Evolutionary conservation across 2,329 filamentous ascomycete genomes (phyloP).

Genomic region (Eutypa lata): DNA sequence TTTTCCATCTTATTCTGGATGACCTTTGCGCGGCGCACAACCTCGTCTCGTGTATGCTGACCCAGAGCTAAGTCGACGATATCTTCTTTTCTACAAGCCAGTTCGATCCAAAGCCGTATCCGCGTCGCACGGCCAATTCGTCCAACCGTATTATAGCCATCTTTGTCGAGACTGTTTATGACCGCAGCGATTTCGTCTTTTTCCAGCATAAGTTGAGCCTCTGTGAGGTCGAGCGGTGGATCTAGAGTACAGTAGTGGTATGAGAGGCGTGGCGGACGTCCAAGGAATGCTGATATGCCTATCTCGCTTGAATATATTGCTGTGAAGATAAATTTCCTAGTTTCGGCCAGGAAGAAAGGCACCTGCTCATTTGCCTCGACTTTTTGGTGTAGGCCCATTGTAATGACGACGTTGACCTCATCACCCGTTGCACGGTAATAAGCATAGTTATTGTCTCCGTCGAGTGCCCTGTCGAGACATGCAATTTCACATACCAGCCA

Average conservation of each 20-base stretch:
- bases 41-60: constrained; percentile 28
- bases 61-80: constrained; percentile 31
- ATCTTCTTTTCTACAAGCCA: constrained; percentile 28
- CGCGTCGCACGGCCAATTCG: constrained; percentile 21
- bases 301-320: constrained; percentile 27
- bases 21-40: constrained; percentile 19
- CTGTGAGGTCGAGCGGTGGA: constrained; percentile 26
- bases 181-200: constrained; percentile 23
- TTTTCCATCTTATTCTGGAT: constrained; percentile 19
- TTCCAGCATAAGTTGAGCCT: constrained; percentile 21
- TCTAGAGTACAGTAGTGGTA: constrained; percentile 30
- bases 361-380: constrained; percentile 23
- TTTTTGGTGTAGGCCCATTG: constrained; percentile 31
- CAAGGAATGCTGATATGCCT: constrained; percentile 27
- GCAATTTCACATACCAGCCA: constrained; percentile 29
- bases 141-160: constrained; percentile 24
- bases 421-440: constrained; percentile 29
- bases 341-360: constrained; percentile 30
- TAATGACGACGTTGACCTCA: constrained; percentile 23
- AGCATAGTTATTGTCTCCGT: constrained; percentile 27
- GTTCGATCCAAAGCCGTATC: constrained; percentile 22
- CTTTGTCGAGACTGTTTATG: constrained; percentile 23
- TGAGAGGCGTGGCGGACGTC: constrained; percentile 30
- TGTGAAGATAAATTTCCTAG: constrained; percentile 23
- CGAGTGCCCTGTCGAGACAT: constrained; percentile 17